Evolutionary conservation across 306 rosid species (phyloP).

Genomic region (Albizia julibrissin): DNA sequence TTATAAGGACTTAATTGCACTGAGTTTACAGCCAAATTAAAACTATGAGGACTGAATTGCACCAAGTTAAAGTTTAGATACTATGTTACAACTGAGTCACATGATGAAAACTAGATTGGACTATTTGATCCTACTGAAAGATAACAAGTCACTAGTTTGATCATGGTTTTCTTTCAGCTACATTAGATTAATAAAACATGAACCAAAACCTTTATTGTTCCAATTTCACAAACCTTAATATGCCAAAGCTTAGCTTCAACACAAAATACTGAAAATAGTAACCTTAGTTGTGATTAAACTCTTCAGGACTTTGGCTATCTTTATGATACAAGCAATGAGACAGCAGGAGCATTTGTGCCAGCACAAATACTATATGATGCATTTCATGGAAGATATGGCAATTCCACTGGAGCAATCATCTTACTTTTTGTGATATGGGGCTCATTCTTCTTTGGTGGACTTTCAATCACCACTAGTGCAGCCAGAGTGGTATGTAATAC

Average conservation of each 20-base stretch:
- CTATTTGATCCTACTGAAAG: background rate
- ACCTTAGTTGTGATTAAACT: conserved; percentile 12
- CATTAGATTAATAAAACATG: too few species aligned
- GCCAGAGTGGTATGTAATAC: conserved; percentile 70
- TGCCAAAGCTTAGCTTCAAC: background rate
- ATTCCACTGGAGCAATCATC: conserved; percentile 64
- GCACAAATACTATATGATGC: conserved; percentile 90
- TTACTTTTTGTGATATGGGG: conserved; percentile 77
- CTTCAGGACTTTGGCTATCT: conserved; percentile 69
- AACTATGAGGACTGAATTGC: too few species aligned
- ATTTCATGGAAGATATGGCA: conserved; percentile 81
- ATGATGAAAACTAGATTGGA: background rate
- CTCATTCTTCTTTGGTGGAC: conserved; percentile 89
- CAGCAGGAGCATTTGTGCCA: conserved; percentile 81
- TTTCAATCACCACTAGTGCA: conserved; percentile 83
- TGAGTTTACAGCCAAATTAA: too few species aligned
- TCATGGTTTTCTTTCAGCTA: background rate
- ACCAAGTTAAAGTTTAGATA: too few species aligned
- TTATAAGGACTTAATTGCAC: too few species aligned
- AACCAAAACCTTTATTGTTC: background rate
- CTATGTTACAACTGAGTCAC: background rate
- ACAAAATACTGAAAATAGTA: background rate
- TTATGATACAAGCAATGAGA: conserved; percentile 66
- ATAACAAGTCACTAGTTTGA: background rate
- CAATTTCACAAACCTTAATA: background rate